These are phyloP conservation scores for Allomyces javanicus DNA, from an alignment of 192 early-diverging fungal species.

Conservation along the genomic window DNA sequence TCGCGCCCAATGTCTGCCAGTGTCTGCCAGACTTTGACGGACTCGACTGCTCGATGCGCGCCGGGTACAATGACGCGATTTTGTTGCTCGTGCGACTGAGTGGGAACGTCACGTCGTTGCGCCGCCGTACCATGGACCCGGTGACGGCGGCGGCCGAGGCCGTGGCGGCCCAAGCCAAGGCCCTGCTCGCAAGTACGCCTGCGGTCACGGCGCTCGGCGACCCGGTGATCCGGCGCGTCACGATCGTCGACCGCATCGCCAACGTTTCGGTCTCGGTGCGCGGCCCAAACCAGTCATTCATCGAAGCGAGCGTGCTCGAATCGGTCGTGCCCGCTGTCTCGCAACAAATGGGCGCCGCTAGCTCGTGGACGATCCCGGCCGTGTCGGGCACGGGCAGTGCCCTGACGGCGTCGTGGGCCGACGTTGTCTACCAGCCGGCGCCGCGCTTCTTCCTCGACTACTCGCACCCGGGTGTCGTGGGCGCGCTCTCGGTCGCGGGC, in stretches of 20 bases:
- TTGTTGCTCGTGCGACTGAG: not conserved
- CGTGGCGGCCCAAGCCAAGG: not conserved
- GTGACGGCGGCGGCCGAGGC: not conserved
- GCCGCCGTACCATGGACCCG: not conserved
- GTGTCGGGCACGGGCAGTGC: not conserved
- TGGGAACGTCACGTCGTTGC: not conserved
- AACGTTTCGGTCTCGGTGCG: too few species aligned
- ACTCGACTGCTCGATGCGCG: not conserved
- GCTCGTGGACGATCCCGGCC: not conserved
- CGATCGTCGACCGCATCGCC: too few species aligned
- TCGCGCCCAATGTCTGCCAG: not conserved
- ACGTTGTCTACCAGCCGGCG: not conserved
- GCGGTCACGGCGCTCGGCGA: too few species aligned
- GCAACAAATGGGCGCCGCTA: not conserved
- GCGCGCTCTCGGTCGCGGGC: not conserved
- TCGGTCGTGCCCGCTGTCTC: not conserved
- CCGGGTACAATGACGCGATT: not conserved
- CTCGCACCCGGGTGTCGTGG: not conserved
- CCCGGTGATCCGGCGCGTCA: too few species aligned
- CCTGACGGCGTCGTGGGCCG: not conserved
- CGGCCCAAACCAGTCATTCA: too few species aligned
- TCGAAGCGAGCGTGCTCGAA: not conserved
- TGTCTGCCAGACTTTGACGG: not conserved
- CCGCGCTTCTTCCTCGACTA: not conserved
- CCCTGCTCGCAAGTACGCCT: not conserved